Conservation (phyloP, 2,329 filamentous ascomycete genomes). For the Didymellaceae sp. region DNA sequence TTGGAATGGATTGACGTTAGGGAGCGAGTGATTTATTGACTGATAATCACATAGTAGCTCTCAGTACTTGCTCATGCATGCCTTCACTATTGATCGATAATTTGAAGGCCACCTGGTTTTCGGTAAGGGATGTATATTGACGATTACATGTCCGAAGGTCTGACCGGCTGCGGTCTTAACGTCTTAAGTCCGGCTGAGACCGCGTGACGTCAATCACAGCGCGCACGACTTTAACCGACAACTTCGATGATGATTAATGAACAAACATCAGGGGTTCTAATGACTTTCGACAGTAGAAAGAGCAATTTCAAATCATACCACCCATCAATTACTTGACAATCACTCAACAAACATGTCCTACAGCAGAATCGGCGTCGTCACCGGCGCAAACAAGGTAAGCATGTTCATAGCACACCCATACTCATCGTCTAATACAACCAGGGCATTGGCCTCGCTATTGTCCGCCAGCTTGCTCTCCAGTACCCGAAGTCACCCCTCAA, state of each 20-base stretch:
- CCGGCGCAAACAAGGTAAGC: constrained; percentile 60
- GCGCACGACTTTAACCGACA: not conserved
- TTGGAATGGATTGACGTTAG: too few species aligned
- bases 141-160: too few species aligned
- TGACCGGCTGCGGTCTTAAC: too few species aligned
- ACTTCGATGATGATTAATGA: constrained; percentile 19
- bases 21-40: too few species aligned
- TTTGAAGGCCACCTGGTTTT: too few species aligned
- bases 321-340: not conserved
- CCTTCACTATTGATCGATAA: too few species aligned
- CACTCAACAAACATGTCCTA: constrained; percentile 32
- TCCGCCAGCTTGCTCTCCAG: constrained; percentile 61
- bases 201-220: constrained; percentile 11
- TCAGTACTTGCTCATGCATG: too few species aligned
- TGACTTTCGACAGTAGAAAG: not conserved
- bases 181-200: not conserved
- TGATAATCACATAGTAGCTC: too few species aligned
- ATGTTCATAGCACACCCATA: not conserved
- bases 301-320: not conserved
- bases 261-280: constrained; percentile 7
- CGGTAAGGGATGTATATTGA: too few species aligned
- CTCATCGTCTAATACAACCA: constrained; percentile 23
- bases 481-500: constrained; percentile 59
- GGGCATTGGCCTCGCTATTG: constrained; percentile 58
- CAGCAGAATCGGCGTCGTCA: constrained; percentile 58